These are phyloP conservation scores for Inga leiocalycina DNA, from an alignment of 306 rosid genomes.

Conservation along the genomic window DNA sequence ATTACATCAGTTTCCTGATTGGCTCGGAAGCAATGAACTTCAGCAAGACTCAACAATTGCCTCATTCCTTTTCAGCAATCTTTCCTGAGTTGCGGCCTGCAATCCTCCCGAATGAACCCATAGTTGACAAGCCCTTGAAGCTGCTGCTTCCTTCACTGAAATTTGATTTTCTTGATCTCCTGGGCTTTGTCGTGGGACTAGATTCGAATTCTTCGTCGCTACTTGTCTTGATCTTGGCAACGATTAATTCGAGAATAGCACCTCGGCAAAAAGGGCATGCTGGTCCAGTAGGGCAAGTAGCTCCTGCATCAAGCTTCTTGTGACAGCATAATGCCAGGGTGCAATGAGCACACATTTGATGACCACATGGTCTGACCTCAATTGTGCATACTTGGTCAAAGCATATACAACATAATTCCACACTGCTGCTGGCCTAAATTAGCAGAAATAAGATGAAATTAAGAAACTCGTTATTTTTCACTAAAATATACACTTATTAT, in stretches of 20 bases:
- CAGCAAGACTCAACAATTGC: slow-evolving; percentile 43
- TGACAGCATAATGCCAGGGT: slow-evolving; percentile 87
- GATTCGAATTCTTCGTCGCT: slow-evolving; percentile 59
- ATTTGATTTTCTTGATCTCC: slow-evolving; percentile 78
- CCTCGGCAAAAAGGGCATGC: slow-evolving; percentile 87
- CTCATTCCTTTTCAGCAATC: slow-evolving; percentile 51
- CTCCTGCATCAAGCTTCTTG: slow-evolving; percentile 69
- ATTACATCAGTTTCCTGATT: slow-evolving; percentile 19
- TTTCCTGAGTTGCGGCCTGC: slow-evolving; percentile 62
- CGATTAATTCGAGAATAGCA: slow-evolving; percentile 61
- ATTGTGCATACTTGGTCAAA: slow-evolving; percentile 87
- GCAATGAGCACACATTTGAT: slow-evolving; percentile 95
- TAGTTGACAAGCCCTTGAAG: slow-evolving; percentile 76
- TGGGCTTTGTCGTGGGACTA: slow-evolving; percentile 66
- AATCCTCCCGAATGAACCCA: slow-evolving; percentile 73
- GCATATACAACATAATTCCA: slow-evolving; percentile 87
- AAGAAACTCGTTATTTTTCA: not conserved
- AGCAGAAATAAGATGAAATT: slow-evolving; percentile 33
- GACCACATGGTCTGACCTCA: slow-evolving; percentile 84
- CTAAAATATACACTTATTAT: not conserved
- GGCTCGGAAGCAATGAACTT: slow-evolving; percentile 20
- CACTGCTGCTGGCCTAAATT: slow-evolving; percentile 60
- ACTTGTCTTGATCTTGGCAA: slow-evolving; percentile 51
- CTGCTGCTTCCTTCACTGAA: slow-evolving; percentile 91
- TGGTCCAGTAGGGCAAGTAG: slow-evolving; percentile 54